phyloP scores from a whole-genome alignment of 1,139 yeast genomes.

The Pichia sp. region DNA sequence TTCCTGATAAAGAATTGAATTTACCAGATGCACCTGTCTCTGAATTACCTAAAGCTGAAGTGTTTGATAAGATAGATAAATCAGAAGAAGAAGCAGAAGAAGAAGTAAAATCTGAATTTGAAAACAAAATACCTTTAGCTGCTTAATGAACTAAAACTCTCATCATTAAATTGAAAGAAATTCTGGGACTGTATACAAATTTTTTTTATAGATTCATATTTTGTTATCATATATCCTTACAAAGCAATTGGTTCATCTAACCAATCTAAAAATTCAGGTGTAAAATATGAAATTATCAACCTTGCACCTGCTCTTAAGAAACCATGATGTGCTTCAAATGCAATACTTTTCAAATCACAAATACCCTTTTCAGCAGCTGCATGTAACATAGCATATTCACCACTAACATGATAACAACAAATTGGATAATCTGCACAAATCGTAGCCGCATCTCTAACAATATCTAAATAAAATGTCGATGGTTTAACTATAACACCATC shows the following conservation, averaged over 20 bases:
- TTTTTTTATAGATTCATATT: not conserved
- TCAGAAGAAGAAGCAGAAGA: not conserved
- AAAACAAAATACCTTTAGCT: not conserved
- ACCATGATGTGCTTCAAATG: constrained; percentile 88
- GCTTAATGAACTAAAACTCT: not conserved
- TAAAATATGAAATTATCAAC: constrained; percentile 81
- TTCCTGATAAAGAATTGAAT: not conserved
- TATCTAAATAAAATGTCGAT: constrained; percentile 90
- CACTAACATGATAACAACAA: constrained; percentile 94
- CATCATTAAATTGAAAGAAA: too few species aligned
- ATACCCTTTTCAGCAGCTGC: constrained; percentile 98
- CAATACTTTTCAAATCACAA: constrained; percentile 80
- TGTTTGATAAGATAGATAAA: too few species aligned
- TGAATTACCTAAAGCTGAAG: not conserved
- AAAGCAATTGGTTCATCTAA: constrained; percentile 34
- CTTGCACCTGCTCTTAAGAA: constrained; percentile 95
- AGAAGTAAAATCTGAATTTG: not conserved
- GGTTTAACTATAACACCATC: constrained; percentile 96
- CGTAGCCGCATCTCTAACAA: constrained; percentile 79
- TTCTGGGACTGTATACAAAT: not conserved
- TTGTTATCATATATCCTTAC: constrained; percentile 2
- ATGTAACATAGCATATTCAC: constrained; percentile 96
- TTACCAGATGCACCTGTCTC: not conserved
- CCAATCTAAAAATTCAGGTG: constrained; percentile 97
- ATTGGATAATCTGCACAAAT: constrained; percentile 80